Percentiles rank a stretch among this genome's conserved stretches.
Conservation (phyloP, 306 rosid genomes). For the Sindora glabra region DNA sequence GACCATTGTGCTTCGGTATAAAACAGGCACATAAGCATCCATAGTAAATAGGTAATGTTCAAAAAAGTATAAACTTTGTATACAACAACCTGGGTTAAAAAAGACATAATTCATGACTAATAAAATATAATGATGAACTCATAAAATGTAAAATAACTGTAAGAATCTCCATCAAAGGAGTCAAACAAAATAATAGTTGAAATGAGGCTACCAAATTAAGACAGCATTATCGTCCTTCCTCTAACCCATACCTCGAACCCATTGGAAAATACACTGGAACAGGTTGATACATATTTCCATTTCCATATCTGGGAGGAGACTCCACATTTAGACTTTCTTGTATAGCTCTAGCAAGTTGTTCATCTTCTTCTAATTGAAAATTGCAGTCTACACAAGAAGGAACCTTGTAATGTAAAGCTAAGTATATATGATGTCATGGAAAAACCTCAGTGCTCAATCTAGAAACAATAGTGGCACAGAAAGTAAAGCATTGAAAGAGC, state of each 20-base stretch:
- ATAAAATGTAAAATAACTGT: neutral
- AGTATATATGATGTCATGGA: neutral
- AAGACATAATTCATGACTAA: too few species aligned
- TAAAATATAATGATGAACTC: too few species aligned
- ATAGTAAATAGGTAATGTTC: neutral
- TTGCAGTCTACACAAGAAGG: constrained; percentile 16
- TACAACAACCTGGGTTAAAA: too few species aligned
- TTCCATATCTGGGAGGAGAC: constrained; percentile 49
- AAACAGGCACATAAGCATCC: neutral
- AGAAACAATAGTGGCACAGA: neutral
- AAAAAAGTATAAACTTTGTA: neutral
- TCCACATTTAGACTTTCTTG: constrained; percentile 62
- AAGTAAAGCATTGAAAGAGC: neutral
- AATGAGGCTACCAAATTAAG: neutral
- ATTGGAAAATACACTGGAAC: constrained; percentile 24
- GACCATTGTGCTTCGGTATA: neutral
- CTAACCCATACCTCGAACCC: constrained; percentile 37
- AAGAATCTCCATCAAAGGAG: too few species aligned
- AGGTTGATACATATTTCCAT: constrained; percentile 39
- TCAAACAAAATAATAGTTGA: neutral
- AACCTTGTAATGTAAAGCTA: neutral
- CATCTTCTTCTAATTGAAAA: constrained; percentile 58
- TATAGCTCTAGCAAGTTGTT: constrained; percentile 61
- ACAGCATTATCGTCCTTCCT: neutral
- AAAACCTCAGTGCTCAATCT: neutral